Evolutionary conservation across 805 yeast genomes (phyloP).

Genomic region (Metschnikowia sp.): DNA sequence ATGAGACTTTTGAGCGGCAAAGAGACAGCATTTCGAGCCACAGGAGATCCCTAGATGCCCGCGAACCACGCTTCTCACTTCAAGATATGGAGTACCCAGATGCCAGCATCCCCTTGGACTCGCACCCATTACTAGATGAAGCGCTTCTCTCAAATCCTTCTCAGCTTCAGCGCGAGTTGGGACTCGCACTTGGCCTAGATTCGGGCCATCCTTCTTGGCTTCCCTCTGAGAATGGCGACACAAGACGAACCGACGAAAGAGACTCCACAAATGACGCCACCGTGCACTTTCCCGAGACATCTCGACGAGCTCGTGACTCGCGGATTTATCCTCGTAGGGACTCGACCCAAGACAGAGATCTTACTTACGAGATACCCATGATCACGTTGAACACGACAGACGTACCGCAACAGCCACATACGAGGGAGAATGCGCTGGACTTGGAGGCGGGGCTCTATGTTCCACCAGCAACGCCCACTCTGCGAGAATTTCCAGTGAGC

Average conservation of each 20-base stretch:
- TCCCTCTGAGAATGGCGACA: background rate
- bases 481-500: conserved; percentile 4
- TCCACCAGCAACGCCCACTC: conserved; percentile 2
- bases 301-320: background rate
- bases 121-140: conserved; percentile 11
- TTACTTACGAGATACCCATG: conserved; percentile 16
- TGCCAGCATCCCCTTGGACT: conserved; percentile 1
- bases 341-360: conserved; percentile 3
- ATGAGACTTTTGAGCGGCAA: background rate
- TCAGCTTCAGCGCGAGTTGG: conserved; percentile 5
- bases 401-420: background rate
- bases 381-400: conserved; percentile 12
- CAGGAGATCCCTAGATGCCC: background rate
- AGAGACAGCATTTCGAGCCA: background rate
- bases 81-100: conserved; percentile 8
- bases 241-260: background rate
- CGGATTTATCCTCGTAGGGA: conserved; percentile 1
- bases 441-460: conserved; percentile 9
- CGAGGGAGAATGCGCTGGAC: background rate
- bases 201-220: conserved; percentile 8
- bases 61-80: conserved; percentile 4
- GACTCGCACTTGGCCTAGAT: conserved; percentile 5
- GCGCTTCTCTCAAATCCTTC: conserved; percentile 4
- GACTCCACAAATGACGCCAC: background rate
- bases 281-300: conserved; percentile 1